A percentile compares a stretch with the other conserved stretches of the same genome.
These are phyloP conservation scores for Erodium moschatum DNA, from an alignment of 441 rosid species.

Conservation along the genomic window DNA sequence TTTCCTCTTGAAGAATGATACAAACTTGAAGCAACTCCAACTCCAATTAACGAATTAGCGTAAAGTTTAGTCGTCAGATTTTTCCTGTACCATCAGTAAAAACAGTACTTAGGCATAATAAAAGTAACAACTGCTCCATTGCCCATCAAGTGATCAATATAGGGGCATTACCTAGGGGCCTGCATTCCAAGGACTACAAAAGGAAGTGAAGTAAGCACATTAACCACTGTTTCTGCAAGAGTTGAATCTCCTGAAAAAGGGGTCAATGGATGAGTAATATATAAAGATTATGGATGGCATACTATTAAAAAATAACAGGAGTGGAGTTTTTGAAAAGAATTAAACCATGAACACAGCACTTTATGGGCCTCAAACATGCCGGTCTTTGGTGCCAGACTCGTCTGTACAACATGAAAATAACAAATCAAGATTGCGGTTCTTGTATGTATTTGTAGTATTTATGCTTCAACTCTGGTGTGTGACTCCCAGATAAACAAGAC, in stretches of 20 bases:
- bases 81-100: constrained; percentile 40
- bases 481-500: not conserved
- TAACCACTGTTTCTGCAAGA: constrained; percentile 60
- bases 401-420: constrained; percentile 32
- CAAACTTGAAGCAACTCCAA: constrained; percentile 76
- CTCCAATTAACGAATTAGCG: constrained; percentile 91
- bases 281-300: not conserved
- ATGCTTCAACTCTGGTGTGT: not conserved
- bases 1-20: constrained; percentile 86
- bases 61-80: constrained; percentile 60
- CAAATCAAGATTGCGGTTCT: constrained; percentile 13
- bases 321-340: not conserved
- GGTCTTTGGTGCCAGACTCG: constrained; percentile 91
- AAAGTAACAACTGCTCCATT: not conserved
- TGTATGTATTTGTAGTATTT: not conserved
- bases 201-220: constrained; percentile 88
- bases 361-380: constrained; percentile 72
- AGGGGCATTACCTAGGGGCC: constrained; percentile 61
- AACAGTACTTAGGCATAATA: constrained; percentile 11
- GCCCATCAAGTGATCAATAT: constrained; percentile 14
- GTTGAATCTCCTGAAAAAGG: constrained; percentile 52
- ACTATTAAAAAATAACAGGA: not conserved
- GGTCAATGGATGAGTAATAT: constrained; percentile 8
- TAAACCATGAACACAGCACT: constrained; percentile 49
- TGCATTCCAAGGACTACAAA: constrained; percentile 78